Percentiles rank a stretch among this genome's conserved stretches.
phyloP scores from a whole-genome alignment of 2,329 filamentous ascomycete species.

The Beauveria bassiana region DNA sequence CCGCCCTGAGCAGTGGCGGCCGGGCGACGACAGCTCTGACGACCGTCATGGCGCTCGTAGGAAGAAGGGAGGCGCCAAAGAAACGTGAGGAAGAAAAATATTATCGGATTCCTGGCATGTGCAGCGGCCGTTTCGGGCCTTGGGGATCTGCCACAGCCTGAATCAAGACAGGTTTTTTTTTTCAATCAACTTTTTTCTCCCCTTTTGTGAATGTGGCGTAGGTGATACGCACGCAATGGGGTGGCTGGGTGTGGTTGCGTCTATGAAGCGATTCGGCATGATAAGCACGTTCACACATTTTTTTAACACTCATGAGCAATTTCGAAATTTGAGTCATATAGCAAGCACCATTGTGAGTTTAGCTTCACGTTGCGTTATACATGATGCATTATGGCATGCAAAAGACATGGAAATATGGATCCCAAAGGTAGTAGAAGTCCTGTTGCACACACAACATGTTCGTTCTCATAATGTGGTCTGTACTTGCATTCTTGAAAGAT shows the following conservation, averaged over 20 bases:
- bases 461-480: too few relatives aligned
- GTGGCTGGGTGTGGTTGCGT: neutral
- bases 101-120: neutral
- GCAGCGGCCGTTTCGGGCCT: neutral
- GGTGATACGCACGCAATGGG: neutral
- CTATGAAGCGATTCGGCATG: neutral
- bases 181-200: neutral
- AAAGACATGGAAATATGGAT: too few relatives aligned
- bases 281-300: neutral
- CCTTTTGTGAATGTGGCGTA: neutral
- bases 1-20: constrained; percentile 37
- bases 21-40: constrained; percentile 31
- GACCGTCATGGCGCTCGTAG: constrained; percentile 16
- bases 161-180: neutral
- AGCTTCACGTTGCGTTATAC: neutral
- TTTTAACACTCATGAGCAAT: neutral
- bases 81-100: neutral
- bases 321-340: neutral
- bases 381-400: too few relatives aligned
- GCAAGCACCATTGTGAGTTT: neutral
- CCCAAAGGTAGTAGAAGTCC: too few relatives aligned
- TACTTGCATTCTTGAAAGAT: neutral
- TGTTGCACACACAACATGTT: too few relatives aligned
- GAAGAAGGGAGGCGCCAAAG: neutral
- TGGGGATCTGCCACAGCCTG: neutral